Evolutionary conservation across 1,284 basidiomycete genomes (phyloP).

Genomic region (Laetiporus sulphureus): DNA sequence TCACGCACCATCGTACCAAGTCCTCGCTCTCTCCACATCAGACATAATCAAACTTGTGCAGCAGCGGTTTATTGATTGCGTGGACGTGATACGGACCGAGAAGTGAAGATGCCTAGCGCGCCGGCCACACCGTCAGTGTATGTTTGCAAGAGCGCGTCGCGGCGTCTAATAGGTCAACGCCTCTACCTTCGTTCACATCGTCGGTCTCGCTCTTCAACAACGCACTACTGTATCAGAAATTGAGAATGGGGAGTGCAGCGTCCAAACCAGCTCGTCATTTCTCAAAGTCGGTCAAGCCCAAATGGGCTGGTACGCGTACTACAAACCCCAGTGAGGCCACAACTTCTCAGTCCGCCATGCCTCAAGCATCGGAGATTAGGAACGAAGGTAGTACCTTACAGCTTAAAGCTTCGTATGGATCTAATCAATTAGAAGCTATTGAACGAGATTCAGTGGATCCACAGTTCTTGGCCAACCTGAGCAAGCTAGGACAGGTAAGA

Average conservation of each 20-base stretch:
- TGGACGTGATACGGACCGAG: neutral
- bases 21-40: neutral
- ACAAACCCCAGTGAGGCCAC: conserved; percentile 20
- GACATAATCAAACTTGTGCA: neutral
- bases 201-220: neutral
- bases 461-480: conserved; percentile 69
- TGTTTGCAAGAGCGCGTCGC: too few relatives aligned
- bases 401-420: too few relatives aligned
- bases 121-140: too few relatives aligned
- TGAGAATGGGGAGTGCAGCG: conserved; percentile 57
- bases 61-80: too few relatives aligned
- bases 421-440: conserved; percentile 62
- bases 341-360: conserved; percentile 9
- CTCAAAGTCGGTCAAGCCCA: conserved; percentile 45
- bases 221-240: neutral
- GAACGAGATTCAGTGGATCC: conserved; percentile 67
- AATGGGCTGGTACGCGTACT: conserved; percentile 48
- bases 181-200: neutral
- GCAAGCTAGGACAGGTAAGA: conserved; percentile 60
- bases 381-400: conserved; percentile 43
- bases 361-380: conserved; percentile 45
- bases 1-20: conserved; percentile 5
- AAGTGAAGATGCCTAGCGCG: neutral
- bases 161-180: neutral
- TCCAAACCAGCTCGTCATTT: conserved; percentile 65